These are phyloP conservation scores for Cladosporium sp. DNA, from an alignment of 2,329 filamentous ascomycete genomes.

Conservation along the genomic window DNA sequence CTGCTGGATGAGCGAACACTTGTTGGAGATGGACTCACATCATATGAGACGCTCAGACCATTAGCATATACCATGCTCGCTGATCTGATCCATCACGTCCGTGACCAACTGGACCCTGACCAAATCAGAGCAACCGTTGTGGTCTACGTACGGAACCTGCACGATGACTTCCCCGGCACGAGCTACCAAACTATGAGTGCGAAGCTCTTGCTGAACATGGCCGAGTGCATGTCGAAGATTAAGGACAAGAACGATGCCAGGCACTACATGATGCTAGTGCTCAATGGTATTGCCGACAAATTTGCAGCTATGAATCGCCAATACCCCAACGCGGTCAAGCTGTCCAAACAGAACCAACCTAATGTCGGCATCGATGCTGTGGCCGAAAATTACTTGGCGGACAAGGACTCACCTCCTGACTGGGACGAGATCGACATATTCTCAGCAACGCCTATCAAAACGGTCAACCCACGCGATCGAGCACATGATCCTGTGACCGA, in stretches of 20 bases:
- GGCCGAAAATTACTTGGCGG: conserved; percentile 79
- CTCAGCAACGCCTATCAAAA: conserved; percentile 92
- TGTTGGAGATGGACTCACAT: conserved; percentile 92
- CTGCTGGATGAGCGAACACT: conserved; percentile 90
- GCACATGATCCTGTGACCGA: conserved; percentile 89
- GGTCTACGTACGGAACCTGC: conserved; percentile 94
- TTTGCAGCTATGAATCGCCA: conserved; percentile 98
- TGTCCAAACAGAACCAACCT: conserved; percentile 75
- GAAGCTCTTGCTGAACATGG: conserved; percentile 95
- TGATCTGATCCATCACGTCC: conserved; percentile 94
- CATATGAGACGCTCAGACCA: conserved; percentile 94
- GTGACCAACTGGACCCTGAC: conserved; percentile 81
- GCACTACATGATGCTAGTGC: conserved; percentile 93
- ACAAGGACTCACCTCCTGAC: conserved; percentile 77
- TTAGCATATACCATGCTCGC: conserved; percentile 98
- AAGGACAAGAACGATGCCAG: conserved; percentile 91
- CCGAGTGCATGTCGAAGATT: conserved; percentile 93
- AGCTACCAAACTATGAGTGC: conserved; percentile 99
- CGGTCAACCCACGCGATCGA: conserved; percentile 84
- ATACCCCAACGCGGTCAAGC: conserved; percentile 90
- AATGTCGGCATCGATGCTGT: conserved; percentile 61
- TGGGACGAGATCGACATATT: conserved; percentile 99
- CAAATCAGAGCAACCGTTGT: conserved; percentile 96
- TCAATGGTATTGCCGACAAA: conserved; percentile 97
- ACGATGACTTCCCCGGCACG: conserved; percentile 85